A percentile compares a stretch with the other conserved stretches of the same genome.
phyloP scores from a whole-genome alignment of 148 eudicot species.

The Nepenthes mirabilis region DNA sequence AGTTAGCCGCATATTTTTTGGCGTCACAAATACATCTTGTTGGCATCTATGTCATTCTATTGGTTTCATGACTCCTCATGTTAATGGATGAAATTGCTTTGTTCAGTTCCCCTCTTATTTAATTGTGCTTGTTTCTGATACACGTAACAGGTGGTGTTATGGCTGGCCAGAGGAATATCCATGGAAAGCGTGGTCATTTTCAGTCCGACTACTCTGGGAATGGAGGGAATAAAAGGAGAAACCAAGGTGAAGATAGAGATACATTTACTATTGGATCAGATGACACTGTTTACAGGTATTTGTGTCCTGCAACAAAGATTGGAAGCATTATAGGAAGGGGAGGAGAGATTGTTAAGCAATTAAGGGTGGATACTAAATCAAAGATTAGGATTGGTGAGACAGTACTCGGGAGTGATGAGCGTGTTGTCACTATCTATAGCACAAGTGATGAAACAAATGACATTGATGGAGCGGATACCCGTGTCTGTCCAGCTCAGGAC shows the following conservation, averaged over 20 bases:
- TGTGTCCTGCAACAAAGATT: conserved; percentile 81
- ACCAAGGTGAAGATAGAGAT: conserved; percentile 53
- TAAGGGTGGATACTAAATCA: conserved; percentile 65
- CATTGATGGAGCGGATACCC: conserved; percentile 45
- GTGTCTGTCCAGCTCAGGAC: conserved; percentile 80
- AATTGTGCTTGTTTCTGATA: no score
- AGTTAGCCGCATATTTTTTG: no score
- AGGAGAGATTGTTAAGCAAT: conserved; percentile 89
- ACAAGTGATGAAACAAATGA: conserved; percentile 61
- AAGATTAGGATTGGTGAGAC: conserved; percentile 92
- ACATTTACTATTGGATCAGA: conserved; percentile 53
- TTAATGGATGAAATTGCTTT: no score
- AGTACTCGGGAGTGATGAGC: conserved; percentile 70
- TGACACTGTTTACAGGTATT: conserved; percentile 84
- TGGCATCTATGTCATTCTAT: no score
- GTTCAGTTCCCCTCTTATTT: no score
- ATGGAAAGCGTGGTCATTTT: conserved; percentile 73
- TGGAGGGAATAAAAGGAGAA: conserved; percentile 74
- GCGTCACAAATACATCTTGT: no score
- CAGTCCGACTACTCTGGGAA: conserved; percentile 47
- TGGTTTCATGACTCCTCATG: no score
- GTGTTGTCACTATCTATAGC: conserved; percentile 80
- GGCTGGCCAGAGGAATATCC: conserved; percentile 73
- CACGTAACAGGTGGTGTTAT: conserved; percentile 10
- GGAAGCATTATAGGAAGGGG: conserved; percentile 98